A percentile compares a stretch with the other conserved stretches of the same genome.
phyloP scores from a whole-genome alignment of 2,329 filamentous ascomycete genomes.

The Pseudogymnoascus sp. region DNA sequence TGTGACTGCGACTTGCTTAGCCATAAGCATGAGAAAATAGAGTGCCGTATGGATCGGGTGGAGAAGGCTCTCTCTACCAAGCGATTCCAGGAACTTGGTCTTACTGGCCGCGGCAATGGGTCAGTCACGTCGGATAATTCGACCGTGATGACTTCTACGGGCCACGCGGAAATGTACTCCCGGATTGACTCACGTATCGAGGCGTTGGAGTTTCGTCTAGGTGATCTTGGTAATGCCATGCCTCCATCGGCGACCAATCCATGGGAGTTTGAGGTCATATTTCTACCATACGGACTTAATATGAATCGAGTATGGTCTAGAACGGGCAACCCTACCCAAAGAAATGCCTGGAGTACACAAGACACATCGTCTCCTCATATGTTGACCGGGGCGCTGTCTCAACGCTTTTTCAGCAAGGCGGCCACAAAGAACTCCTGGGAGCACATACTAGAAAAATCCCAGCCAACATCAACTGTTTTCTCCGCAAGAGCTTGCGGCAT shows the following conservation, averaged over 20 bases:
- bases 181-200: constrained; percentile 37
- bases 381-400: constrained; percentile 18
- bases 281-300: constrained; percentile 59
- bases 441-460: constrained; percentile 36
- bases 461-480: constrained; percentile 29
- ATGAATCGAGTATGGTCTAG: constrained; percentile 45
- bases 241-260: constrained; percentile 55
- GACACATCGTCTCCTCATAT: constrained; percentile 22
- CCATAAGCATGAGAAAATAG: constrained; percentile 1
- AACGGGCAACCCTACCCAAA: background rate
- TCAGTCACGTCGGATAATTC: constrained; percentile 31
- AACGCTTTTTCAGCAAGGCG: background rate
- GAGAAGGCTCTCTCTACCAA: constrained; percentile 37
- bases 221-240: constrained; percentile 21
- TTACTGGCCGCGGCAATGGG: constrained; percentile 23
- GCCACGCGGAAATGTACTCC: constrained; percentile 34
- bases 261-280: constrained; percentile 70
- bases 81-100: constrained; percentile 31
- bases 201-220: constrained; percentile 36
- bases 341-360: constrained; percentile 22
- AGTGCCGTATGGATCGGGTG: constrained; percentile 44
- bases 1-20: constrained; percentile 6
- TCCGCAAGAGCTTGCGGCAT: constrained; percentile 60
- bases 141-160: constrained; percentile 29
- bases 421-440: background rate